A percentile compares a stretch with the other conserved stretches of the same genome.
These are phyloP conservation scores for Fragaria vesca DNA, from an alignment of 306 rosid genomes.

Conservation along the genomic window DNA sequence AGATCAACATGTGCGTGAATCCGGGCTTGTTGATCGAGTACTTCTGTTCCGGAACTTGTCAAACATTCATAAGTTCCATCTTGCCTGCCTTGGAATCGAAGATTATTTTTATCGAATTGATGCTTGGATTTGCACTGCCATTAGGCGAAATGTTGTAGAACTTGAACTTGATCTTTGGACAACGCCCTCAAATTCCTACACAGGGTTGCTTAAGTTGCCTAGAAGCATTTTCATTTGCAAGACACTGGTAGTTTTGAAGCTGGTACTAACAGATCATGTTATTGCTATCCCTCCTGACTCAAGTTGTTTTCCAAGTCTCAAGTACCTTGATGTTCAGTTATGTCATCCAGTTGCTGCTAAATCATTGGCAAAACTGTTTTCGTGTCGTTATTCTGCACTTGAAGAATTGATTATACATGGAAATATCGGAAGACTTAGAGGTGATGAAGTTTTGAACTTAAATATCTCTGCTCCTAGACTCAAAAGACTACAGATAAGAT, in stretches of 20 bases:
- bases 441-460: not conserved
- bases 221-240: slow-evolving; percentile 1
- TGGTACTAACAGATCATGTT: not conserved
- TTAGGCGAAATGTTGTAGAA: not conserved
- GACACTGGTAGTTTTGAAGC: not conserved
- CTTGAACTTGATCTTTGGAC: not conserved
- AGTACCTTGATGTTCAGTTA: not conserved
- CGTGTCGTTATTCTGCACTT: not conserved
- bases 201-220: not conserved
- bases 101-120: not conserved
- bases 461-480: slow-evolving; percentile 1
- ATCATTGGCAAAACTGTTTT: not conserved
- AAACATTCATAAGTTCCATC: not conserved
- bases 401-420: not conserved
- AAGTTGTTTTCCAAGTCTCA: not conserved
- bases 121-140: slow-evolving; percentile 12
- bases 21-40: not conserved
- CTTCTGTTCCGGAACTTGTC: not conserved
- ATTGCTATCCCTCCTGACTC: not conserved
- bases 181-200: not conserved
- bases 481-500: not conserved
- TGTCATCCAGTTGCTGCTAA: not conserved
- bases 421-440: not conserved
- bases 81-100: not conserved
- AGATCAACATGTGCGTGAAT: not conserved